Evolutionary conservation across 352 stramenopile genomes (phyloP).

Genomic region (Pythium oligandrum): DNA sequence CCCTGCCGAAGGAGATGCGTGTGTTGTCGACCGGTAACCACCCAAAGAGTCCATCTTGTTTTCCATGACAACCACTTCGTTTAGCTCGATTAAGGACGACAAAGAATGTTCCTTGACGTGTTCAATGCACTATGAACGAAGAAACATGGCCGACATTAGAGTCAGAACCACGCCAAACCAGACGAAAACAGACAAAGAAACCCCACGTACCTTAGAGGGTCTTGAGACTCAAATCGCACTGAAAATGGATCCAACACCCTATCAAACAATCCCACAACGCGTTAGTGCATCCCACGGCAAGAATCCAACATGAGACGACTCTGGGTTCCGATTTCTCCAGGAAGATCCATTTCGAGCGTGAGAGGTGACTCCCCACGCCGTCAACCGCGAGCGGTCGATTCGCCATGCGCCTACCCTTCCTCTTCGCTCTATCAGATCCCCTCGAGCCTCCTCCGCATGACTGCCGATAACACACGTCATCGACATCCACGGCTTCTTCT

Average conservation of each 20-base stretch:
- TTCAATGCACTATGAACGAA: background rate
- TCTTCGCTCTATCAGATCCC: no score
- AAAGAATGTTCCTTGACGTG: background rate
- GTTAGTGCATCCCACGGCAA: background rate
- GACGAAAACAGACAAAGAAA: conserved; percentile 3
- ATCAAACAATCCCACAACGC: background rate
- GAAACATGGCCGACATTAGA: conserved; percentile 2
- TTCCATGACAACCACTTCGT: background rate
- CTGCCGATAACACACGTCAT: no score
- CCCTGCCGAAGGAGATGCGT: background rate
- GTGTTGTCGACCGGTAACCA: background rate
- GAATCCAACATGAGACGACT: no score
- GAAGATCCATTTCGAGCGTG: no score
- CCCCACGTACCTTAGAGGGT: conserved; percentile 1
- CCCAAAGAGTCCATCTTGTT: conserved; percentile 3
- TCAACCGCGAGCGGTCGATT: no score
- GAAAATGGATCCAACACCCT: background rate
- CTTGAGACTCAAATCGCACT: conserved; percentile 4
- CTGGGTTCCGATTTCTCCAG: no score
- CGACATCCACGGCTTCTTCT: no score
- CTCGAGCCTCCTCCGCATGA: no score
- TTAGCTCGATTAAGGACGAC: background rate
- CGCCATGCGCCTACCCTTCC: no score
- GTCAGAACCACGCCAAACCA: conserved; percentile 3
- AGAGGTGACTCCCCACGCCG: no score